Base-by-base conservation (phyloP, 768 basidiomycete genomes). In the Pulveroboletus sp. region DNA sequence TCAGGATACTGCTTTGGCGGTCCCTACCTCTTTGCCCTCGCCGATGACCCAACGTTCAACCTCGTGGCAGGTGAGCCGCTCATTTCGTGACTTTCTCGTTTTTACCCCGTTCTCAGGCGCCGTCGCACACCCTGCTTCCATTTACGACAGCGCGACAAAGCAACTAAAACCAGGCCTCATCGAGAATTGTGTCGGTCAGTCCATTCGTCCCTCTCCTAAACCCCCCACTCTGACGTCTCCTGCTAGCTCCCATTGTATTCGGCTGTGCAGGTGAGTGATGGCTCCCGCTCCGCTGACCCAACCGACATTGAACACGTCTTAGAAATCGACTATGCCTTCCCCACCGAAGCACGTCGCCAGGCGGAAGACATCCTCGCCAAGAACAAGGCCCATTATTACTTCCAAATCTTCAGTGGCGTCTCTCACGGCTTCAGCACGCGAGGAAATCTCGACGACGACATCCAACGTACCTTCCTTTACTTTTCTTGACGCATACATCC, bases 1-100 rank as follows among this genome's bases (percentile, higher is more conserved):
- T 39, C 24, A 82, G 79, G 81, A 11, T 81, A 81, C 51, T 84
- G 79, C 56, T 82, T 81, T 50, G 80, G 80, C 6, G 82, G 70
- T 0, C 79, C 79, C 0, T 80, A 71, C 46, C 72, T 71, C 8
- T 69, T 82, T 44, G 69, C 78, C 6, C 68, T 76, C 4, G 72
- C 74, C 7, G 76, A 68, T 0, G 74, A 78, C 38, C 68, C 73
- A 30, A 58, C 43, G 3, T 65, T 65, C 49, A 43, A 57, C 7
- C 63, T 80, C n/a, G 66, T 70, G 2, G 78, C 80, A 16, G 73
- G 80, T 80, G 59, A 19, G 69, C 26, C 2, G 1, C 14, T 14
- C 23, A 3, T 5, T 12, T 22, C 34, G 17, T 19, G 2, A 2
- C 27, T 16, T 20, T 16, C 11, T 26, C 23, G 4, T 0, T 7